Percentiles rank a stretch among this genome's conserved stretches.
Evolutionary conservation across 108 stramenopile genomes (phyloP).

Genomic region (Mayamaea pseudoterrestris): DNA sequence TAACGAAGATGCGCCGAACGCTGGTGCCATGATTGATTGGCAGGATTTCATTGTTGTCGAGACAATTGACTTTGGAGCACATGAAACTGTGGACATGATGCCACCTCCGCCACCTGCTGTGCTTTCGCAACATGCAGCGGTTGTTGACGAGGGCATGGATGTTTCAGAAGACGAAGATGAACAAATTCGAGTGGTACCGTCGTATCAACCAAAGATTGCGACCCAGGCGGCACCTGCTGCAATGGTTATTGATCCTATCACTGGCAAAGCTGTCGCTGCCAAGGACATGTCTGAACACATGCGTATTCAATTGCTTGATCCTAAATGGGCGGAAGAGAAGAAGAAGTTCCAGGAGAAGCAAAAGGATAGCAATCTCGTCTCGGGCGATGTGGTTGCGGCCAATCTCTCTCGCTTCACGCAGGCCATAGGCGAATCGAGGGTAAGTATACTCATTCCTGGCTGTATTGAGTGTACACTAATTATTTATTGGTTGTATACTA

Average conservation of each 20-base stretch:
- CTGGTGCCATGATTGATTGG: constrained; percentile 81
- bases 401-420: constrained; percentile 60
- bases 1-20: constrained; percentile 37
- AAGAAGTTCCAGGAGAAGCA: constrained; percentile 85
- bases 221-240: constrained; percentile 34
- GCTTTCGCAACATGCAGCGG: constrained; percentile 8
- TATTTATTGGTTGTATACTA: no score
- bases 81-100: constrained; percentile 55
- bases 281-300: constrained; percentile 90
- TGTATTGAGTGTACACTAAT: no score
- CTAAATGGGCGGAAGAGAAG: constrained; percentile 88
- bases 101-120: constrained; percentile 53
- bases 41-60: constrained; percentile 98
- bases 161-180: constrained; percentile 66
- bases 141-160: constrained; percentile 35
- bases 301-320: constrained; percentile 96
- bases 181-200: constrained; percentile 73
- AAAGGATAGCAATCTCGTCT: constrained; percentile 85
- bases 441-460: constrained; percentile 8
- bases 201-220: constrained; percentile 84
- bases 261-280: constrained; percentile 77
- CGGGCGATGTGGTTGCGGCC: constrained; percentile 81
- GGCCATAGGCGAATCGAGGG: constrained; percentile 11
- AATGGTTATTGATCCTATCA: constrained; percentile 87
- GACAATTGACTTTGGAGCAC: constrained; percentile 88